Evolutionary conservation across 2,329 filamentous ascomycete genomes (phyloP).

Genomic region (Phialocephala sp.): DNA sequence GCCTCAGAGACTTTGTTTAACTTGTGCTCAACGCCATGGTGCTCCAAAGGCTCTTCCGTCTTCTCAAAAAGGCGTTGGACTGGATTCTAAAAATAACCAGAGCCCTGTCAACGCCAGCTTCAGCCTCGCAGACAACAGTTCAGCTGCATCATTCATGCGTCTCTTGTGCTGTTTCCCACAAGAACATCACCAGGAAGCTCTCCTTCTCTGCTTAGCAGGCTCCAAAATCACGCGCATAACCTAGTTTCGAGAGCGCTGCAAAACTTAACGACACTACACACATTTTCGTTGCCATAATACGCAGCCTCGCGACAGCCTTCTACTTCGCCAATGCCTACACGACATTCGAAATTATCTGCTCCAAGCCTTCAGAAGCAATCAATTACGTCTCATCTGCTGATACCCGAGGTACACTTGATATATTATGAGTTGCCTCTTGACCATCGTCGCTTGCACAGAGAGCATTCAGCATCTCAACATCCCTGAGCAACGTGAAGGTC

Average conservation of each 20-base stretch:
- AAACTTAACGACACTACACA: neutral
- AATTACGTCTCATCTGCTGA: conserved; percentile 31
- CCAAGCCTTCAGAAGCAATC: conserved; percentile 10
- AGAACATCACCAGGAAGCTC: neutral
- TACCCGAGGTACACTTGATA: conserved; percentile 34
- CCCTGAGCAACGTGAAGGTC: conserved; percentile 23
- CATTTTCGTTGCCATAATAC: neutral
- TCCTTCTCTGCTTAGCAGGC: neutral
- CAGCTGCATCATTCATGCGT: neutral
- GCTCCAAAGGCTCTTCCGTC: neutral
- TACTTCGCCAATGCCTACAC: conserved; percentile 17
- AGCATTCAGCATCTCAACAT: conserved; percentile 37
- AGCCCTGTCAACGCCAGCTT: neutral
- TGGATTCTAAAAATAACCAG: neutral
- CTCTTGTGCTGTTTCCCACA: neutral
- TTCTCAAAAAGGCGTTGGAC: neutral
- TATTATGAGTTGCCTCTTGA: conserved; percentile 34
- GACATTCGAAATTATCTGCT: conserved; percentile 18
- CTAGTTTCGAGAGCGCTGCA: neutral
- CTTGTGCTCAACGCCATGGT: neutral
- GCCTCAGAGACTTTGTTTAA: conserved; percentile 54
- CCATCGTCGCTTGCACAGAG: conserved; percentile 36
- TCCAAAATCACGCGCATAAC: neutral
- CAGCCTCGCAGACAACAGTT: neutral
- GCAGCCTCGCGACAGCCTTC: conserved; percentile 7